Evolutionary conservation across 1,284 basidiomycete genomes (phyloP).

Genomic region (Ceratobasidium sp.): DNA sequence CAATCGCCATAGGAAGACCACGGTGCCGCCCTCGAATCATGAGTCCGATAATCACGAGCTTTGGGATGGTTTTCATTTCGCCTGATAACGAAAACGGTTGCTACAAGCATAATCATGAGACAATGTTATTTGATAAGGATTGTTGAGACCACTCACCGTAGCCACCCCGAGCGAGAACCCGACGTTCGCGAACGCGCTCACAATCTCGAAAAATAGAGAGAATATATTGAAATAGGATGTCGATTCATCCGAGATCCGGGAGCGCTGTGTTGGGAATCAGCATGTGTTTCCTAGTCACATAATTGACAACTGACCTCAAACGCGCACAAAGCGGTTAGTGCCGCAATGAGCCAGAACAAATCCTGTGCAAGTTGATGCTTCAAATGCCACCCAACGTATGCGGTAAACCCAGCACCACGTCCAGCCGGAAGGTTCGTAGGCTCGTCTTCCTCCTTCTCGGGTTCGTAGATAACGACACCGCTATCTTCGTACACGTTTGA

Average conservation of each 20-base stretch:
- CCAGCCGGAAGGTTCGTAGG: constrained; percentile 26
- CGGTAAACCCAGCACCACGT: constrained; percentile 31
- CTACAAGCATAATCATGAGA: not conserved
- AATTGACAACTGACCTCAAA: constrained; percentile 17
- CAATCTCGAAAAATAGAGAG: constrained; percentile 37
- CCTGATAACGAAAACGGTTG: constrained; percentile 34
- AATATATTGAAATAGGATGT: constrained; percentile 36
- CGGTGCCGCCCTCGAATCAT: constrained; percentile 37
- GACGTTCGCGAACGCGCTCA: constrained; percentile 35
- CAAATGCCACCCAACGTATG: constrained; percentile 37
- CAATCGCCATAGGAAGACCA: constrained; percentile 36
- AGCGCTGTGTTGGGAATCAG: not conserved
- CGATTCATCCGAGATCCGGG: not conserved
- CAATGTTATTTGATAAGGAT: not conserved
- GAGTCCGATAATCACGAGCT: constrained; percentile 33
- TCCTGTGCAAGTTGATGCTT: constrained; percentile 39
- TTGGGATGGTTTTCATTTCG: constrained; percentile 31
- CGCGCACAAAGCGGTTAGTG: constrained; percentile 23
- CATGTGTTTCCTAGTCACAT: not conserved
- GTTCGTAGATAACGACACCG: constrained; percentile 36
- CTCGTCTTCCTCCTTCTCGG: constrained; percentile 20
- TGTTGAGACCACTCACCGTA: not conserved
- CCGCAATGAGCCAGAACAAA: constrained; percentile 32
- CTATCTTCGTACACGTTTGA: constrained; percentile 39
- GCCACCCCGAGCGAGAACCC: constrained; percentile 31